Evolutionary conservation across 305 asterid species (phyloP), one percentile per base, ranked within the genome.

Genomic region (Fraxinus sp.): DNA sequence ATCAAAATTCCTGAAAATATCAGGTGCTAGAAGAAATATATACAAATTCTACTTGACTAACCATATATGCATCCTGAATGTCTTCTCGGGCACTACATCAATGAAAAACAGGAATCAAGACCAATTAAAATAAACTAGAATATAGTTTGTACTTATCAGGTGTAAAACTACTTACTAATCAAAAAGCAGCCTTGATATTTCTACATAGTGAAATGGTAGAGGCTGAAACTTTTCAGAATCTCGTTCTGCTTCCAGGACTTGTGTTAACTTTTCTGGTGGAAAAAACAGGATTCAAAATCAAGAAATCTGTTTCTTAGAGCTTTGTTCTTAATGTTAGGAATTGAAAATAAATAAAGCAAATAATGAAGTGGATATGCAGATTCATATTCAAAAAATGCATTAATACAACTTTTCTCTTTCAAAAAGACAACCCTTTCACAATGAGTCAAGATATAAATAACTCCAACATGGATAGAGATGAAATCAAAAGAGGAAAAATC

Each of bases 191-290:
- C 97, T 90, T 72, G 99, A 92, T 87, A 96, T 92, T 90, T 96
- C 98, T 59, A 96, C 97, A 79, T 96, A 96, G 82, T 96, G 98
- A 89, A 94, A 96, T 85, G 98, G 98, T 87, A 96, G 87, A 35
- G 93, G 92, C 90, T 96, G 97, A 86, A 93, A 94, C 86, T 89
- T 91, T 81, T 94, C 95, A 81, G 97, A 85, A 85, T 93, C 97
- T 41, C 99, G 91, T 84, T 96, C 98, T 37, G 97, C 92, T 87
- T 96, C 99, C 87, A 96, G 83, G 82, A 94, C 94, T 85, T 88
- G 91, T 75, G 97, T 77, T 87, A 96, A 89, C 75, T 92, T 93
- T 82, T 94, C 99, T 96, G 83, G 74, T 13, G 52, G 72, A 77
- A 84, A 81, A 83, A 49, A 35, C 73, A 84, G 41, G 80, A 72